Evolutionary conservation across 108 stramenopile genomes (phyloP), one percentile per base, ranked within the genome.

Genomic region (Cylindrotheca fusiformis): DNA sequence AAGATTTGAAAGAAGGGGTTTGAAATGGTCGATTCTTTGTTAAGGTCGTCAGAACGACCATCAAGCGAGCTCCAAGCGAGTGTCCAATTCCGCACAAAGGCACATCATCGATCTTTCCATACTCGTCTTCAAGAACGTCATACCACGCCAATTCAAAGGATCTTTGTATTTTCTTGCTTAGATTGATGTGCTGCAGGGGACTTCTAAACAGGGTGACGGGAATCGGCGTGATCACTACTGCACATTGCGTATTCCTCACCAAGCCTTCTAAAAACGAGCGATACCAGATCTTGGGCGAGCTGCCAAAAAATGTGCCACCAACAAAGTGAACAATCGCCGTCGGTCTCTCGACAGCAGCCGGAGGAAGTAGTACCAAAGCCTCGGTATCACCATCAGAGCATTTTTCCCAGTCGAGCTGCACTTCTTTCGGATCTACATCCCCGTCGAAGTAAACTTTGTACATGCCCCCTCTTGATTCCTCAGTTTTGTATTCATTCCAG

Each of bases 271-370:
- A 58, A 8, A 90, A 62, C 23, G 64, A 50, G 5, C 81, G 65
- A 68, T 93, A 93, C 68, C 81, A 90, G 20, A 80, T 48, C 24
- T 73, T 64, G 1, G 92, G 92, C 54, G 81, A 68, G 30, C 79
- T 76, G 8, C 92, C 92, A 53, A 90, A 87, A 58, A 86, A 74
- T 14, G 92, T 86, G 0, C 88, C 92, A 17, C 92, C 92, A 8
- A 89, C 76, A 65, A 93, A 93, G 56, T 93, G 92, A 48, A 93
- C 47, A 23, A 93, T 67, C 17, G 82, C 77, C 4, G 65, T 76
- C 2, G 92, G 92, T 21, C 69, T 56, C 41, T 51, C 26, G 17
- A 75, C 74, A 1, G 77, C 17, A 22, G 72, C 60, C 17, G 85
- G 84, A n/a, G 91, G 87, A 52, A 93, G 55, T 20, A 93, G 48